phyloP scores from a whole-genome alignment of 805 yeast genomes.

The Citeromyces nyonsensis region DNA sequence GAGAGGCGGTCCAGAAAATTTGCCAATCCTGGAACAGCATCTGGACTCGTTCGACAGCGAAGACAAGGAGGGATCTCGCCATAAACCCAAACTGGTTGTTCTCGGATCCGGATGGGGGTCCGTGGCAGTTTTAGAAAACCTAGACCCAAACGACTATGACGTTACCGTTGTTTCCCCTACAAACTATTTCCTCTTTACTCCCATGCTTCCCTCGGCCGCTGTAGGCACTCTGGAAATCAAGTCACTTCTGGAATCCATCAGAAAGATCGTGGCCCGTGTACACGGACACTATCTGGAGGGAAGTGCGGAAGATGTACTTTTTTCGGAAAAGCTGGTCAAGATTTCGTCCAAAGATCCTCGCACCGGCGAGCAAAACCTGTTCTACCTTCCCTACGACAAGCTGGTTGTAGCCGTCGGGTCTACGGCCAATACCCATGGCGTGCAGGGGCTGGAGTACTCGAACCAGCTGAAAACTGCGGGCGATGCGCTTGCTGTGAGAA shows the following conservation, averaged over 20 bases:
- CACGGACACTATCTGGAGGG: constrained; percentile 53
- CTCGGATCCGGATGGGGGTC: constrained; percentile 67
- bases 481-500: constrained; percentile 42
- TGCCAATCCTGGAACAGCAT: constrained; percentile 41
- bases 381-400: constrained; percentile 61
- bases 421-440: constrained; percentile 55
- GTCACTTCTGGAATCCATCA: constrained; percentile 47
- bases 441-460: constrained; percentile 49
- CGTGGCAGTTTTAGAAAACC: constrained; percentile 35
- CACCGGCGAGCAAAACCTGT: constrained; percentile 22
- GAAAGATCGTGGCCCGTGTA: constrained; percentile 33
- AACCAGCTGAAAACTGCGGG: constrained; percentile 50
- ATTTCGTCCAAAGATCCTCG: constrained; percentile 27
- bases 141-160: constrained; percentile 40
- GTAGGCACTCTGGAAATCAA: constrained; percentile 56
- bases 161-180: constrained; percentile 57
- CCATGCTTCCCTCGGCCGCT: constrained; percentile 55
- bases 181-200: constrained; percentile 55
- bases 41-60: constrained; percentile 41
- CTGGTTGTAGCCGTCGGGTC: constrained; percentile 59
- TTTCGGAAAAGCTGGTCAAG: constrained; percentile 39
- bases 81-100: constrained; percentile 41
- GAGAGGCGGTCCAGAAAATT: constrained; percentile 56
- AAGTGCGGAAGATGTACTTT: constrained; percentile 40
- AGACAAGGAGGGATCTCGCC: constrained; percentile 24